These are phyloP conservation scores for Chalaropsis ovoidea DNA, from an alignment of 2,329 filamentous ascomycete genomes.

Conservation along the genomic window DNA sequence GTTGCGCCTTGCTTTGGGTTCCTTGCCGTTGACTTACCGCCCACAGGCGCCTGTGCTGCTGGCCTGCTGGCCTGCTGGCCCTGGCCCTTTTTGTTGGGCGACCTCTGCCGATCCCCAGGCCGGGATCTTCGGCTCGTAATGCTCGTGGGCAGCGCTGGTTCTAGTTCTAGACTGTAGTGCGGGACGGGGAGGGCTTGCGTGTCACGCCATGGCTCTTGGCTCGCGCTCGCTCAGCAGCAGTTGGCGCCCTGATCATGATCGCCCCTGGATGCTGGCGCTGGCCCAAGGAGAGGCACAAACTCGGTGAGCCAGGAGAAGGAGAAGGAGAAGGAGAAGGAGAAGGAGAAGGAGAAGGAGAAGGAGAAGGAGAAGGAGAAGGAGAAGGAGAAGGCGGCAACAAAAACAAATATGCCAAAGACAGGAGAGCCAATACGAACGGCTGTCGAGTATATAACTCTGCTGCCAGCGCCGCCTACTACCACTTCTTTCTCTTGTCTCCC, in stretches of 20 bases:
- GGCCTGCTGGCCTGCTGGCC: no score
- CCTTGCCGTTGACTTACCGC: no score
- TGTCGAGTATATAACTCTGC: not conserved
- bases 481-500: not conserved
- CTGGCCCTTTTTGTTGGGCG: no score
- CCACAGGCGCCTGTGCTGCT: no score
- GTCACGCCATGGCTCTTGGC: no score
- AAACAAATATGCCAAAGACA: no score
- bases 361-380: not conserved
- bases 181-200: not conserved
- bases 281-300: not conserved
- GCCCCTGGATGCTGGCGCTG: not conserved
- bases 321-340: not conserved
- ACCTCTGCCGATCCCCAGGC: no score
- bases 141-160: not conserved
- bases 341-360: not conserved
- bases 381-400: not conserved
- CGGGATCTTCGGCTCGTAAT: conserved; percentile 2
- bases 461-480: not conserved
- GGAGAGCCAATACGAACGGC: not conserved
- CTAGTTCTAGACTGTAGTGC: not conserved
- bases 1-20: no score
- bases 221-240: no score
- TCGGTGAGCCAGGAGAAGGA: not conserved
- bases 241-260: not conserved